Base-by-base conservation (phyloP, 805 yeast genomes). In the Pichia eremophila region DNA sequence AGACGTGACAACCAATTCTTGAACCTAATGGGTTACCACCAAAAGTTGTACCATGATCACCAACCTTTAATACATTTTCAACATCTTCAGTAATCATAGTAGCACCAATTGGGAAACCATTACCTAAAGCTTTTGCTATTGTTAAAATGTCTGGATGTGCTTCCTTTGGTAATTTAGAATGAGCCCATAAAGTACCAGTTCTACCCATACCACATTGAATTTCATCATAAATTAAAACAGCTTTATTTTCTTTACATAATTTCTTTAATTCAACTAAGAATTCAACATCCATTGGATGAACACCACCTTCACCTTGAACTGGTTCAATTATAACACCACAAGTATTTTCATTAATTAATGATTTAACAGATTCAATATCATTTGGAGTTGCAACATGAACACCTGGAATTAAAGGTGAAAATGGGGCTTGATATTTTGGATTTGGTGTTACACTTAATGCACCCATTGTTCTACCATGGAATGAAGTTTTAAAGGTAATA, bases 271-370 rank as follows among this genome's bases (percentile, higher is more conserved):
- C 79, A 5, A 71, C 61, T 52, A 91, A 71, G 61, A 86, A 89
- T 40, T 80, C 85, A 0, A 66, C 55, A 37, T 76, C 72, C 49
- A 87, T 76, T 19, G 83, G 79, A 59, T 81, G 79, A 18, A 91
- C 82, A 48, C 99, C 99, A 49, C 99, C 98, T 69, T 91, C 99
- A 56, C 98, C 99, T 71, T 93, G 99, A 50, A 93, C 83, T 22
- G 99, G 99, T 68, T 93, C 99, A 37, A 93, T 81, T 47, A 93
- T 93, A 31, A 93, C 93, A 46, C 90, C 99, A 57, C 95, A 87
- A 1, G 90, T 83, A 54, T 79, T 78, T 4, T 77, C 80, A 51
- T 73, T 70, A 41, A 85, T 75, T 32, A 78, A 63, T 4, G 66
- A 60, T 53, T 78, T 73, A 11, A 88, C 82, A 22, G 83, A 73